Base-by-base conservation (phyloP, 1,284 basidiomycete genomes). In the Pseudozyma pruni region DNA sequence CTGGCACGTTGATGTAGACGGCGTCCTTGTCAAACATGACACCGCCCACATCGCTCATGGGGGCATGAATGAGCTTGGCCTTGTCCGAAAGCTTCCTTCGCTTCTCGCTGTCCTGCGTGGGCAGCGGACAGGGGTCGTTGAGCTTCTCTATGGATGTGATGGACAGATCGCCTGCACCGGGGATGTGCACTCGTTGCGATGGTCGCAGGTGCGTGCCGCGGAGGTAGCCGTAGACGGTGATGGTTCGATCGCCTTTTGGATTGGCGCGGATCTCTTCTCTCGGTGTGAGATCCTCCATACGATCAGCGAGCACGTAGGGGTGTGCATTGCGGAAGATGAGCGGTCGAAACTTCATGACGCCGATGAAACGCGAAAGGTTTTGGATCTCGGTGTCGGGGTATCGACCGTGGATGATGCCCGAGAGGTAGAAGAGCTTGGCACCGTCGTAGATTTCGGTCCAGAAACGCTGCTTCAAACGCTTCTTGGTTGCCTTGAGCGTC, bases 401-500 rank as follows among this genome's bases (percentile, higher is more conserved):
- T 33, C 96, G 91, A 13, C 95, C 95, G 76, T 99, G 98, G 75
- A 98, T 88, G 40, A 99, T 93, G 16, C 96, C 96, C 1, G 93
- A 95, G 43, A 98, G 90, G 83, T 98, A 98, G 85, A 98, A 98
- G 16, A 99, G 89, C 83, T 98, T 98, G 42, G 96, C 95, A 46
- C 96, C 96, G 81, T 94, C 91, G 83, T 98, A 98, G 16, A 98
- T 97, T 83, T 99, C 96, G 0, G 95, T 94, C 95, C 96, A 99
- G 85, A 99, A 99, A n/a, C 96, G 91, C 83, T 93, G 95, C 85
- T 98, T 99, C 42, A 99, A 88, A 0, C 90, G 85, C 82, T 97
- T 98, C 86, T 98, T 99, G 49, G 93, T 94, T 45, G 89, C 89
- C 62, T 91, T 91, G 44, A 98, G 88, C 1, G 90, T 90, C 1